Percentiles rank a stretch among this genome's conserved stretches.
Conservation (phyloP, 495 filamentous ascomycete genomes). For the Penicillium goetzii region DNA sequence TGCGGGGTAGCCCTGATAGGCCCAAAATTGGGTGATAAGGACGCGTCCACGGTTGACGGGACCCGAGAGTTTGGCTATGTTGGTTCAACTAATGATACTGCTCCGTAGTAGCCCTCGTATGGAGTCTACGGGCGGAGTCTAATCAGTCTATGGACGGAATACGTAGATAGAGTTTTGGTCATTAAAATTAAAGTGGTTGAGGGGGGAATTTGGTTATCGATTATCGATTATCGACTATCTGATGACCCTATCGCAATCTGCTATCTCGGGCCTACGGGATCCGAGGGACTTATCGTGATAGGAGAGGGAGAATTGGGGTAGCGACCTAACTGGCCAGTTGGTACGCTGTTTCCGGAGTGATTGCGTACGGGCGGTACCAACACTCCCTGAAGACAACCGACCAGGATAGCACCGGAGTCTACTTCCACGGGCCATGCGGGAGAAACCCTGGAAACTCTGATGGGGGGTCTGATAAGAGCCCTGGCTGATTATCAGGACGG, state of each 20-base stretch:
- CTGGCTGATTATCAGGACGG: slow-evolving; percentile 5
- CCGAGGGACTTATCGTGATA: neutral
- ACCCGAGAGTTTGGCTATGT: neutral
- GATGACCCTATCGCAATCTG: neutral
- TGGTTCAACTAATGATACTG: neutral
- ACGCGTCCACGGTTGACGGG: neutral
- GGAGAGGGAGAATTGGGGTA: no score
- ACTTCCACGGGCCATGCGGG: slow-evolving; percentile 8
- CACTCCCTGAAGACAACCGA: neutral
- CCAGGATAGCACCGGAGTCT: slow-evolving; percentile 6
- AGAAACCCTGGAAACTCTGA: slow-evolving; percentile 1
- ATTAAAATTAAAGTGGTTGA: neutral
- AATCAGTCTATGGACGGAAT: no score
- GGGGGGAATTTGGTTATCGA: neutral
- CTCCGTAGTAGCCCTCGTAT: no score
- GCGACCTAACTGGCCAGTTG: neutral
- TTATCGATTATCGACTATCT: neutral
- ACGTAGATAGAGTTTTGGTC: neutral
- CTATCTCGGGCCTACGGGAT: slow-evolving; percentile 6
- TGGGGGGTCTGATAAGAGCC: slow-evolving; percentile 5
- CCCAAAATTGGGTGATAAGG: slow-evolving; percentile 19
- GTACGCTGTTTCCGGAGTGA: neutral
- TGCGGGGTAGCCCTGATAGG: slow-evolving; percentile 28
- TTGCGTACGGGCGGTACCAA: neutral
- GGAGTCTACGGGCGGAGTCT: no score